Conservation (phyloP, 2,329 filamentous ascomycete genomes). For the Arthrobotrys megalospora region DNA sequence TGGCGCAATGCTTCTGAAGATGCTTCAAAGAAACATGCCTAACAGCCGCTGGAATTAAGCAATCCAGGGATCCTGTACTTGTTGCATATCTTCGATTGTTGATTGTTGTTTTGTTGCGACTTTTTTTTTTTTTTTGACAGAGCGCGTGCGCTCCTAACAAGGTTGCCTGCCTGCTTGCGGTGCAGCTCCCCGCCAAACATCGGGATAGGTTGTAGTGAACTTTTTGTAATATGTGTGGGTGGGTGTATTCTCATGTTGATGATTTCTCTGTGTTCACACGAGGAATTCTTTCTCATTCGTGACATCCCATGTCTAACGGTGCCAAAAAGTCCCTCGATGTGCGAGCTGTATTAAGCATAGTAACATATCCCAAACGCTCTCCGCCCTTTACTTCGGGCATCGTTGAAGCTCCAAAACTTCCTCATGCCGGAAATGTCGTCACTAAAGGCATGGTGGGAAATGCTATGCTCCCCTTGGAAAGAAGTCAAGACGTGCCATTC, state of each 20-base stretch:
- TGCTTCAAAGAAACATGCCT: constrained; percentile 39
- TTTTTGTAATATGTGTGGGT: constrained; percentile 3
- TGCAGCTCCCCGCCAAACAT: constrained; percentile 48
- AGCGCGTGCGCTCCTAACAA: constrained; percentile 49
- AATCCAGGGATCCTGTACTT: constrained; percentile 53
- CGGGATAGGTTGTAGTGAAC: constrained; percentile 41
- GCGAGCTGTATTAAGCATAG: constrained; percentile 40
- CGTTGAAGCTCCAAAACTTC: constrained; percentile 47
- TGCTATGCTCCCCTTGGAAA: constrained; percentile 16
- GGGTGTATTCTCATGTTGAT: constrained; percentile 13
- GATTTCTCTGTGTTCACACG: constrained; percentile 11
- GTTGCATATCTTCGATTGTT: constrained; percentile 48
- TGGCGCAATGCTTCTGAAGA: constrained; percentile 50
- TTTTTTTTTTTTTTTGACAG: constrained; percentile 29
- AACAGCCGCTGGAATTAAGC: constrained; percentile 55
- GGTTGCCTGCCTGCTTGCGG: constrained; percentile 39
- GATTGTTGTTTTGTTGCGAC: constrained; percentile 37
- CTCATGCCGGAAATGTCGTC: constrained; percentile 59
- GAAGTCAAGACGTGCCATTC: constrained; percentile 44
- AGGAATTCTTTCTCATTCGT: constrained; percentile 24
- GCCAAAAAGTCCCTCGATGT: constrained; percentile 37
- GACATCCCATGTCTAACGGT: constrained; percentile 18
- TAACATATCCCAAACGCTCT: constrained; percentile 45
- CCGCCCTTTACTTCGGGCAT: constrained; percentile 40
- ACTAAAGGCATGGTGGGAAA: constrained; percentile 46